These are phyloP conservation scores for Lablab purpureus DNA, from an alignment of 306 rosid species.

Conservation along the genomic window DNA sequence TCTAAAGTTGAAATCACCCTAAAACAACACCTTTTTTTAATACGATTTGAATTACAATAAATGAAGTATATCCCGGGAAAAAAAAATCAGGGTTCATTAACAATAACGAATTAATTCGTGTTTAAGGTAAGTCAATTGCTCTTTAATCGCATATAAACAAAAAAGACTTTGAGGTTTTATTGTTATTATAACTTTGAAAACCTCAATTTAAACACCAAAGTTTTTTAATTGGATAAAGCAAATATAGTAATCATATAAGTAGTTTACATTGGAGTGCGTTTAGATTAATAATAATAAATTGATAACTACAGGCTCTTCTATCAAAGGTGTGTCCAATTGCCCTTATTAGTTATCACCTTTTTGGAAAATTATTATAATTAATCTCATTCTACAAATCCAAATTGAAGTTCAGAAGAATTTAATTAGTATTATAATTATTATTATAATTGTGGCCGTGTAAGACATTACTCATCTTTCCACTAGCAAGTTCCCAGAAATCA, in stretches of 20 bases:
- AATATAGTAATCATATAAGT: background rate
- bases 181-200: background rate
- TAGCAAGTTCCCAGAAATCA: background rate
- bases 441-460: slow-evolving; percentile 2
- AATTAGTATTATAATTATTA: background rate
- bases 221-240: background rate
- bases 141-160: background rate
- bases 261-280: background rate
- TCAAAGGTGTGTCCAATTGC: background rate
- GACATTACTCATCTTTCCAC: slow-evolving; percentile 44
- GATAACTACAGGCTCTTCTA: background rate
- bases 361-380: background rate
- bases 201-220: background rate
- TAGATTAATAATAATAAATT: background rate
- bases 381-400: background rate
- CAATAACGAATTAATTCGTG: no score
- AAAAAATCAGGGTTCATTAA: no score
- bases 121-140: background rate
- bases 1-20: no score
- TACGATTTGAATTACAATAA: no score
- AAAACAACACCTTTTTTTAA: no score
- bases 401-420: background rate
- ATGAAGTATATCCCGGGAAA: no score
- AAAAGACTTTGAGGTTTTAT: background rate
- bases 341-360: slow-evolving; percentile 1